phyloP scores from a whole-genome alignment of 1,284 basidiomycete species.

The Rhodotorula sp. region DNA sequence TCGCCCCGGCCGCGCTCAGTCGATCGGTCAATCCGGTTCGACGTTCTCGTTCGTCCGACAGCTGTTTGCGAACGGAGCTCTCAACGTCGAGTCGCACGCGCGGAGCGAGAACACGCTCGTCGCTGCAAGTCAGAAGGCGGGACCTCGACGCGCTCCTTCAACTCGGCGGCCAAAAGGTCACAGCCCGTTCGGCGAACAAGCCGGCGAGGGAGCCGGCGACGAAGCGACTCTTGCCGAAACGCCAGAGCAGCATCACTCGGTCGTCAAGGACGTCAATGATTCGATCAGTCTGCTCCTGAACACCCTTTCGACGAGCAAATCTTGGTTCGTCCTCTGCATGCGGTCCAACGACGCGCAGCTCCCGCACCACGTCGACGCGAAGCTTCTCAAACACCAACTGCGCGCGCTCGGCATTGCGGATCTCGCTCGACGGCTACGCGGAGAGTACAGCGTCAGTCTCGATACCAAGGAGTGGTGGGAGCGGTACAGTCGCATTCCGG shows the following conservation, averaged over 20 bases:
- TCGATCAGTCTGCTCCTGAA: conserved; percentile 33
- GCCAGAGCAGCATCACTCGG: conserved; percentile 10
- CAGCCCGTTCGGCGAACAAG: conserved; percentile 48
- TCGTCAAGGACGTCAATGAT: conserved; percentile 38
- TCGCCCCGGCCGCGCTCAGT: neutral
- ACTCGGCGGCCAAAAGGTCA: conserved; percentile 65
- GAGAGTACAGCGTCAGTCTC: conserved; percentile 77
- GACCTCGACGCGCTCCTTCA: conserved; percentile 88
- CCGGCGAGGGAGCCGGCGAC: conserved; percentile 56
- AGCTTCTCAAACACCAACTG: conserved; percentile 88
- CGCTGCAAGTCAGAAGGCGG: conserved; percentile 85
- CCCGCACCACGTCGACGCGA: conserved; percentile 88
- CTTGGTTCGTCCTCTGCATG: conserved; percentile 89
- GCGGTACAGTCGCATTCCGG: conserved; percentile 63
- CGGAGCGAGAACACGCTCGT: conserved; percentile 91
- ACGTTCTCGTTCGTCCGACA: conserved; percentile 87
- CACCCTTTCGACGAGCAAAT: conserved; percentile 33
- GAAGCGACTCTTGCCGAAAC: neutral
- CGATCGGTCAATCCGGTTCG: conserved; percentile 60
- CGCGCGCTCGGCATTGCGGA: conserved; percentile 76
- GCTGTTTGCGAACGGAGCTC: conserved; percentile 81
- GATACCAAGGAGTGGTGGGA: conserved; percentile 83
- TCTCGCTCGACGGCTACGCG: conserved; percentile 67
- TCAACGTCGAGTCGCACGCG: conserved; percentile 86
- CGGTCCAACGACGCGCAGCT: conserved; percentile 94